A percentile compares a stretch with the other conserved stretches of the same genome.
Conservation (phyloP, 805 yeast genomes). For the Pichia deserticola region DNA sequence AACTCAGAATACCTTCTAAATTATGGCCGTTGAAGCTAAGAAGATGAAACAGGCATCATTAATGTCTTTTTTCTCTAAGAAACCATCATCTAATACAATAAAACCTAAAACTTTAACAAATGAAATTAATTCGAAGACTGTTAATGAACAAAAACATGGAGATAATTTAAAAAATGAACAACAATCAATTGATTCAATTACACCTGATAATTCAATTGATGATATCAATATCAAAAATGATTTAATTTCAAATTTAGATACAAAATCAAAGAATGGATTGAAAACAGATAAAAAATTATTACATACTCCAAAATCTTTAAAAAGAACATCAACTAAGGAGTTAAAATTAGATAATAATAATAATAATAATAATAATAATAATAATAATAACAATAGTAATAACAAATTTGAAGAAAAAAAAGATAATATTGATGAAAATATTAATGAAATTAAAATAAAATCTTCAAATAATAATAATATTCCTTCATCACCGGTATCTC, state of each 20-base stretch:
- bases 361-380: neutral
- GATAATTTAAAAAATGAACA: too few relatives aligned
- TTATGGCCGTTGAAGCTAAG: conserved; percentile 3
- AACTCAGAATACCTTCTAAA: neutral
- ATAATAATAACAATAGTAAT: neutral
- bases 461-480: conserved; percentile 2
- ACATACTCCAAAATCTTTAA: conserved; percentile 12
- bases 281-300: neutral
- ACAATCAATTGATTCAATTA: conserved; percentile 11
- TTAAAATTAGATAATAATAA: neutral
- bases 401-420: neutral
- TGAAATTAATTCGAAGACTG: too few relatives aligned
- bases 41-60: conserved; percentile 25
- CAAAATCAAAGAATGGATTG: neutral
- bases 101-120: too few relatives aligned
- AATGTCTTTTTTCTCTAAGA: conserved; percentile 24
- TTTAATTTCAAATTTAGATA: too few relatives aligned
- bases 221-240: conserved; percentile 4
- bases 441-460: neutral
- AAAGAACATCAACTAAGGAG: neutral
- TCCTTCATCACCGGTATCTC: conserved; percentile 17
- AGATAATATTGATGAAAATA: too few relatives aligned
- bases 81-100: neutral
- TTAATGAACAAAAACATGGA: too few relatives aligned
- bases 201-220: conserved; percentile 22